Base-by-base conservation (phyloP, 2,329 filamentous ascomycete genomes). In the Fusarium foetens region DNA sequence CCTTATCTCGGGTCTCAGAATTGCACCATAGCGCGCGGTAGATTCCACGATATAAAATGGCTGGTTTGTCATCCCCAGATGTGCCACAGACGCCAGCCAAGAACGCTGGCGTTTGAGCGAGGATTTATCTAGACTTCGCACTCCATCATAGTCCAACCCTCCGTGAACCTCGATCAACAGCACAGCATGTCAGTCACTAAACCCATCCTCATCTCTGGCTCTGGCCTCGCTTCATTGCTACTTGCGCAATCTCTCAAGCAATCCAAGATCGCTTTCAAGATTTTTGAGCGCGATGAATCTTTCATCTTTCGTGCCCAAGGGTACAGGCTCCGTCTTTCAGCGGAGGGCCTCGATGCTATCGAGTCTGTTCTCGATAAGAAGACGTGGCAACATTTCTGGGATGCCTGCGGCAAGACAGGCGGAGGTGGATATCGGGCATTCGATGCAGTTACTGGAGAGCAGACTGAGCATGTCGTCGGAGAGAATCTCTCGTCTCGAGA, bases 241-340 rank as follows among this genome's bases (percentile, higher is more conserved):
- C 78, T 86, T 2, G 84, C 82, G 1, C 84, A 84, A 48, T 83
- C 83, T 12, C 81, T 86, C 2, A 81, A 79, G 4, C 76, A 68
- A 4, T 79, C 82, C 49, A 76, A 77, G 0, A 85, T 87, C n/a
- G 83, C 85, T 1, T 90, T 88, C 77, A 81, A 78, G 41, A 85
- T 91, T 46, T 90, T 87, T 74, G 89, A 91, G 79, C 87, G 87
- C 45, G 86, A 89, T 67, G 68, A 78, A 1, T 84, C 83, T 0
- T 80, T 86, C 51, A 66, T 75, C 3, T 90, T 89, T 72, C 89
- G 90, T 48, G 88, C 86, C 0, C 90, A 92, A 75, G 90, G 90
- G 0, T 91, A 92, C 79, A 81, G 89, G 5, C 81, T 91, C 11
- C 86, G 89, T 17, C 83, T 91, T 5, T 90, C 88, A 0, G 58